Evolutionary conservation across 208 protist genomes (phyloP).

Genomic region (Naegleria fowleri): DNA sequence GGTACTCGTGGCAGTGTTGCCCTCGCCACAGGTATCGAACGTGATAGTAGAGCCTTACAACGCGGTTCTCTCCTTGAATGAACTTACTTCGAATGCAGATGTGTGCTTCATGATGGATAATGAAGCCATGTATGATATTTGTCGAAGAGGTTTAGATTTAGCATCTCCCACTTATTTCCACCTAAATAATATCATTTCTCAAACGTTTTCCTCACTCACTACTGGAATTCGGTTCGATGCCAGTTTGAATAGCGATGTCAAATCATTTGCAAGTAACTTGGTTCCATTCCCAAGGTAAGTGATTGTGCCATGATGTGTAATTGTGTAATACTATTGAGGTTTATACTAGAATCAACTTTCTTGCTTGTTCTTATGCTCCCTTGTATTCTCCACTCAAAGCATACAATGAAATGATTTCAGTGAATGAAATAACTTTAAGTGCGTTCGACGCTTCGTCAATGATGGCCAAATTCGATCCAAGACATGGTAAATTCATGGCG

Average conservation of each 20-base stretch:
- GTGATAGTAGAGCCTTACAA: conserved; percentile 96
- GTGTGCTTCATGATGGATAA: conserved; percentile 89
- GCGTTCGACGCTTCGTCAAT: conserved; percentile 82
- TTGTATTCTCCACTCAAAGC: conserved; percentile 77
- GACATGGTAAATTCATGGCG: conserved; percentile 93
- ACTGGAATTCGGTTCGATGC: conserved; percentile 88
- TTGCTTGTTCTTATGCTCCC: conserved; percentile 84
- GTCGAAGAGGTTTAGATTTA: conserved; percentile 76
- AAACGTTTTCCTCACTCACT: conserved; percentile 89
- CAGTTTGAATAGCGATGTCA: conserved; percentile 82
- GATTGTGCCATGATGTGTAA: background rate
- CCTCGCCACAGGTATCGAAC: conserved; percentile 91
- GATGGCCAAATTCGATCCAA: conserved; percentile 90
- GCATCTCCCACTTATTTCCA: conserved; percentile 89
- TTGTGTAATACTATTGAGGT: background rate
- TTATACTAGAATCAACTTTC: conserved; percentile 87
- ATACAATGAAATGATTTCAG: conserved; percentile 81
- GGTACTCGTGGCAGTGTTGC: conserved; percentile 85
- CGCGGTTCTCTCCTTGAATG: conserved; percentile 85
- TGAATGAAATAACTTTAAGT: conserved; percentile 83
- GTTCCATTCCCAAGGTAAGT: background rate
- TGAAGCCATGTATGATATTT: conserved; percentile 92
- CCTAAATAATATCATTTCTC: conserved; percentile 87
- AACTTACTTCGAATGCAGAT: conserved; percentile 85
- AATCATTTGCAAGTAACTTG: background rate